Conservation (phyloP, 2,329 filamentous ascomycete genomes). For the Leptographium radiaticola region DNA sequence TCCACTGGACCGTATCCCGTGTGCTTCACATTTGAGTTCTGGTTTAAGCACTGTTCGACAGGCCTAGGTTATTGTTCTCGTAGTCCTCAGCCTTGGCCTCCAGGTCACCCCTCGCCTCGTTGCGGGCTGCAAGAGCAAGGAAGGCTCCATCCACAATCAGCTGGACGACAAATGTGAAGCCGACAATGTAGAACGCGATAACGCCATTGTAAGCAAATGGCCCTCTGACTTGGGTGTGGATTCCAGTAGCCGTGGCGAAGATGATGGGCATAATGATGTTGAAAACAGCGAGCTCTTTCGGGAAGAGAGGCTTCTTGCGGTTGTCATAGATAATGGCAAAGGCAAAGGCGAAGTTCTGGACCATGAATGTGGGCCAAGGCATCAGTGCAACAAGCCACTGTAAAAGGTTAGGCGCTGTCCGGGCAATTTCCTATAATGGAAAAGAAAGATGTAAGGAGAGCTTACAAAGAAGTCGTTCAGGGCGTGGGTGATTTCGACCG, state of each 20-base stretch:
- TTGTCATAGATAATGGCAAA: constrained; percentile 5
- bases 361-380: constrained; percentile 6
- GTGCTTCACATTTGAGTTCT: neutral
- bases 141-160: constrained; percentile 1
- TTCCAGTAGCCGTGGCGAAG: constrained; percentile 4
- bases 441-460: neutral
- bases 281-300: constrained; percentile 4
- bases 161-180: constrained; percentile 5
- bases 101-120: neutral
- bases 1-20: neutral
- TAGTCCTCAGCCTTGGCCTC: neutral
- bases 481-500: neutral
- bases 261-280: constrained; percentile 7
- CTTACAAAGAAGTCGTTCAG: constrained; percentile 4
- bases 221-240: constrained; percentile 1
- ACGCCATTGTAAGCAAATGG: constrained; percentile 5
- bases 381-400: constrained; percentile 7
- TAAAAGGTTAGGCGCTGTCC: neutral
- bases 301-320: constrained; percentile 4
- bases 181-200: constrained; percentile 2
- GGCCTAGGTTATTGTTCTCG: neutral
- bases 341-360: constrained; percentile 5
- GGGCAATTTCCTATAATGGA: neutral
- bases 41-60: neutral
- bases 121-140: neutral